Percentiles rank a stretch among this genome's conserved stretches.
phyloP scores from a whole-genome alignment of 2,329 filamentous ascomycete species.

The Allantophomopsis cytisporea region DNA sequence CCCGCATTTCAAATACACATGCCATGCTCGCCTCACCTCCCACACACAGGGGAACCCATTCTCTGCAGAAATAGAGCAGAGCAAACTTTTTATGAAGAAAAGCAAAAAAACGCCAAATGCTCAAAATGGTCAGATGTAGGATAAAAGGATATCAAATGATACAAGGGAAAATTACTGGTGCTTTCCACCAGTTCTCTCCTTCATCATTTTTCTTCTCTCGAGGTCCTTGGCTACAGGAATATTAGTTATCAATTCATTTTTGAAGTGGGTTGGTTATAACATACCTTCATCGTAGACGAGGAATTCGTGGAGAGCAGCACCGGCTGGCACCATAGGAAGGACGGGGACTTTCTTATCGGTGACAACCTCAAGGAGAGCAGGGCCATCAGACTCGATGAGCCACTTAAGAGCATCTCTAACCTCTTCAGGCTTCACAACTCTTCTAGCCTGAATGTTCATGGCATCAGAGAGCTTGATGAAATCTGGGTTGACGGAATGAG shows the following conservation, averaged over 20 bases:
- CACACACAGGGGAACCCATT: no score
- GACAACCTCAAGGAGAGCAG: slow-evolving; percentile 81
- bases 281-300: slow-evolving; percentile 71
- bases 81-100: no score
- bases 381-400: slow-evolving; percentile 83
- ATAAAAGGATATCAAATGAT: no score
- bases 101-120: no score
- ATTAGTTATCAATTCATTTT: slow-evolving; percentile 21
- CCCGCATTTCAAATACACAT: no score
- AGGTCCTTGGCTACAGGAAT: slow-evolving; percentile 46
- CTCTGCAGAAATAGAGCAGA: no score
- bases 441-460: slow-evolving; percentile 71
- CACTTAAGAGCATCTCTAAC: slow-evolving; percentile 69
- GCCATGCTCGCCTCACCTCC: no score
- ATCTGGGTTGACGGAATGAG: slow-evolving; percentile 89
- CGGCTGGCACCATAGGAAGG: slow-evolving; percentile 92
- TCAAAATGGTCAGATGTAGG: no score
- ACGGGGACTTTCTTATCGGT: slow-evolving; percentile 89
- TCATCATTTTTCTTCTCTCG: slow-evolving; percentile 52
- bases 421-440: slow-evolving; percentile 62
- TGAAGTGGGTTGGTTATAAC: slow-evolving; percentile 15
- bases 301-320: slow-evolving; percentile 83
- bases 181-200: slow-evolving; percentile 41
- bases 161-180: slow-evolving; percentile 19
- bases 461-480: slow-evolving; percentile 88